phyloP scores from a whole-genome alignment of 805 yeast genomes.

The Starmerella vaccinii region DNA sequence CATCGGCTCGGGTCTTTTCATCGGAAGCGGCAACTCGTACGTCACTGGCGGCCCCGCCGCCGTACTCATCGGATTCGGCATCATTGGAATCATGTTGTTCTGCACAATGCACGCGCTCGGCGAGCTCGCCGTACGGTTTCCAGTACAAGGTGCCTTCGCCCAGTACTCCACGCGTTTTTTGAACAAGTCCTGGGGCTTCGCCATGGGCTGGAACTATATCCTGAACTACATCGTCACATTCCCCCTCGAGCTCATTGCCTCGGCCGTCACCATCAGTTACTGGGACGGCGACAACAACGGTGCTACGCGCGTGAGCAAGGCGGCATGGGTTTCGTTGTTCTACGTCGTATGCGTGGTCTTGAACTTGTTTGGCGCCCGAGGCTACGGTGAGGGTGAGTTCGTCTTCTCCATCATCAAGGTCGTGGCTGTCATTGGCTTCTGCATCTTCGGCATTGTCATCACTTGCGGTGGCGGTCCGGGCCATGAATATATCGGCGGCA shows the following conservation, averaged over 20 bases:
- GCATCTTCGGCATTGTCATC: slow-evolving; percentile 46
- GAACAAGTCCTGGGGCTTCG: slow-evolving; percentile 54
- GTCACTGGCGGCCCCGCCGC: slow-evolving; percentile 45
- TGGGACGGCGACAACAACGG: slow-evolving; percentile 37
- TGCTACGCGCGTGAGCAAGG: slow-evolving; percentile 37
- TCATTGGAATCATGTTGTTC: slow-evolving; percentile 55
- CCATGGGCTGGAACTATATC: slow-evolving; percentile 60
- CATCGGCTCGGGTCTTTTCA: slow-evolving; percentile 64
- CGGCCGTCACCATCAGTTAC: slow-evolving; percentile 43
- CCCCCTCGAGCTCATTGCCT: slow-evolving; percentile 54
- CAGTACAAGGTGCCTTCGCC: slow-evolving; percentile 48
- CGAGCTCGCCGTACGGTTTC: slow-evolving; percentile 57
- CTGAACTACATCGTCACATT: slow-evolving; percentile 50
- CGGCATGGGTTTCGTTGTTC: slow-evolving; percentile 49
- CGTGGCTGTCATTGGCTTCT: slow-evolving; percentile 50
- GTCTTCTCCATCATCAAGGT: slow-evolving; percentile 50
- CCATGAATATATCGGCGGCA: slow-evolving; percentile 41
- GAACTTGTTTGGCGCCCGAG: slow-evolving; percentile 49
- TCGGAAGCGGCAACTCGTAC: slow-evolving; percentile 43
- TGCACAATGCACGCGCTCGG: slow-evolving; percentile 59
- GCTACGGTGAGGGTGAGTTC: slow-evolving; percentile 65
- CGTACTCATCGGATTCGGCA: slow-evolving; percentile 47
- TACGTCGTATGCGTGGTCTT: slow-evolving; percentile 41
- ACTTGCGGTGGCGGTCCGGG: slow-evolving; percentile 52
- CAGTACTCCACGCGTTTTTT: slow-evolving; percentile 48